phyloP scores from a whole-genome alignment of 2,329 filamentous ascomycete species.

The Colletotrichum sp. region DNA sequence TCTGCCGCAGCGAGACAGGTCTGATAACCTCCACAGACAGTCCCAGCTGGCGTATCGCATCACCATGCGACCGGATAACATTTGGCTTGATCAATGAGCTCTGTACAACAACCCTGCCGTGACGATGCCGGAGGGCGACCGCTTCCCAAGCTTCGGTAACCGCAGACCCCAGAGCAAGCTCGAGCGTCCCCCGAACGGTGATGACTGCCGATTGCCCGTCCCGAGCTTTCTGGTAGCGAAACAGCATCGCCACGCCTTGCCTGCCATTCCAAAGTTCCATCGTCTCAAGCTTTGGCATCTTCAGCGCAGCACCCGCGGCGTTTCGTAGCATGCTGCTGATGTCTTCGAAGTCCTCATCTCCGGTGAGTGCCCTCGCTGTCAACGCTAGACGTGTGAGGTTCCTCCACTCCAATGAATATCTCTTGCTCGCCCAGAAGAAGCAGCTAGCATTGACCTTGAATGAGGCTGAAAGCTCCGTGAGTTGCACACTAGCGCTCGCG shows the following conservation, averaged over 20 bases:
- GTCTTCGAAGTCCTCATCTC: constrained; percentile 17
- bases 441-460: constrained; percentile 34
- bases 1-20: background rate
- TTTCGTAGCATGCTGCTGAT: constrained; percentile 31
- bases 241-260: constrained; percentile 27
- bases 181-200: constrained; percentile 26
- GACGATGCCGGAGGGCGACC: constrained; percentile 24
- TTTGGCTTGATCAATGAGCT: constrained; percentile 21
- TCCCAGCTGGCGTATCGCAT: constrained; percentile 27
- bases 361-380: constrained; percentile 31
- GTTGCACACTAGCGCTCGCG: constrained; percentile 32
- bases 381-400: constrained; percentile 34
- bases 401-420: constrained; percentile 29
- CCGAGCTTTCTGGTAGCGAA: constrained; percentile 25
- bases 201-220: constrained; percentile 25
- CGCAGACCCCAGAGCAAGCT: constrained; percentile 19
- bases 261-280: constrained; percentile 38
- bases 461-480: constrained; percentile 32
- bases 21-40: constrained; percentile 22
- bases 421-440: constrained; percentile 30
- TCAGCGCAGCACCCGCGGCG: constrained; percentile 27
- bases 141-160: constrained; percentile 27
- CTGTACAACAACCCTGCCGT: constrained; percentile 18
- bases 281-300: constrained; percentile 33
- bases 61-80: constrained; percentile 23